Evolutionary conservation across 2,329 filamentous ascomycete genomes (phyloP), one percentile per base, ranked within the genome.

Genomic region (Cercospora zeae-maydis): DNA sequence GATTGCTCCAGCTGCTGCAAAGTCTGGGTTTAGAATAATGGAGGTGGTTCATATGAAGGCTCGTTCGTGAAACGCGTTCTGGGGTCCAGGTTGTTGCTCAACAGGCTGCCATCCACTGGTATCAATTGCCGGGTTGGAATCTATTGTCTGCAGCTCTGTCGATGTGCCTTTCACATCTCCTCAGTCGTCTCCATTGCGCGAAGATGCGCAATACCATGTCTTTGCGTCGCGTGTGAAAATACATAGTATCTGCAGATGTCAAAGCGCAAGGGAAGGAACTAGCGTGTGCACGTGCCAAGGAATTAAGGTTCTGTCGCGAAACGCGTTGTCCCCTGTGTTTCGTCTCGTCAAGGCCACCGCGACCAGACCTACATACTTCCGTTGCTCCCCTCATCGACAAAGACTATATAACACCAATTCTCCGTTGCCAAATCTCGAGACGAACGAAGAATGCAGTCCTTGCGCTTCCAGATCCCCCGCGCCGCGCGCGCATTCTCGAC

Each of bases 401-500:
- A 24, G 16, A 45, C 39, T 16, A 45, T 10, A 37, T 37, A 58
- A 21, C 36, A 21, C 11, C 0, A 11, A 3, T 8, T 16, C 13
- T 7, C n/a, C 47, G 27, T 31, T 51, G 9, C 47, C 21, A 21
- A 51, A 31, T 30, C 30, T 4, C 47, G 31, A 8, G 13, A 54
- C 21, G 30, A 24, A 7, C 3, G 64, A 70, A 69, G 6, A 34
- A 73, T 83, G 80, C 79, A 82, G 77, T 77, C 81, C 78, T 70
- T 78, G 78, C 79, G 79, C 78, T 70, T 71, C 76, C 79, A 75
- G 78, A 78, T 74, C 79, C 81, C 75, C 79, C 76, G 74, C 78
- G 67, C 75, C 34, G 75, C 82, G 70, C 91, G 92, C 78, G 79
- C 87, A 74, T 96, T 97, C 85, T 91, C 87, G 80, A 87, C 87